These are phyloP conservation scores for Puya raimondii DNA, from an alignment of 176 grass and related monocot genomes.

Conservation along the genomic window DNA sequence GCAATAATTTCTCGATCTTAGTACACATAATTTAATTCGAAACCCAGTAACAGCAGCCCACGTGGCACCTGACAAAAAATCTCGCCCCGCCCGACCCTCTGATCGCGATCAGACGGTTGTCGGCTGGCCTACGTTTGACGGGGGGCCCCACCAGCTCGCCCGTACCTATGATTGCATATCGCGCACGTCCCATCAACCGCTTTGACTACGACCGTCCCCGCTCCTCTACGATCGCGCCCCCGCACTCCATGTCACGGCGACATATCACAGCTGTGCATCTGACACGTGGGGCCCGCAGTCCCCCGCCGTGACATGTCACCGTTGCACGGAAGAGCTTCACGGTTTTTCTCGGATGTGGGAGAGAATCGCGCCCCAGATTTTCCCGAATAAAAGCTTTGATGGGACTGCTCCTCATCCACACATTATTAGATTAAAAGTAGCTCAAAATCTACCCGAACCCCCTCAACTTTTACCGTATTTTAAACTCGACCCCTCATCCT, in stretches of 20 bases:
- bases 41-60: neutral
- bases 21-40: neutral
- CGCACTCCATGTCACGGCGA: too few species aligned
- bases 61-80: neutral
- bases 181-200: neutral
- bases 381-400: neutral
- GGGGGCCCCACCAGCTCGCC: neutral
- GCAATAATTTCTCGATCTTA: too few species aligned
- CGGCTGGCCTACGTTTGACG: neutral
- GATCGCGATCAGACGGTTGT: neutral
- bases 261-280: too few species aligned
- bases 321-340: too few species aligned
- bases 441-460: too few species aligned
- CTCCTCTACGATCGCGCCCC: neutral
- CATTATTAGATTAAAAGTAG: neutral
- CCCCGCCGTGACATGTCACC: neutral
- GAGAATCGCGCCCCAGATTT: neutral
- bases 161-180: neutral
- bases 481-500: too few species aligned
- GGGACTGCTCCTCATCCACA: neutral
- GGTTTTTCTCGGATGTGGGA: neutral
- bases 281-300: neutral
- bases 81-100: neutral
- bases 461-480: too few species aligned
- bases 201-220: neutral